phyloP scores from a whole-genome alignment of 2,329 filamentous ascomycete species.

The Dryadomyces quercivorus region DNA sequence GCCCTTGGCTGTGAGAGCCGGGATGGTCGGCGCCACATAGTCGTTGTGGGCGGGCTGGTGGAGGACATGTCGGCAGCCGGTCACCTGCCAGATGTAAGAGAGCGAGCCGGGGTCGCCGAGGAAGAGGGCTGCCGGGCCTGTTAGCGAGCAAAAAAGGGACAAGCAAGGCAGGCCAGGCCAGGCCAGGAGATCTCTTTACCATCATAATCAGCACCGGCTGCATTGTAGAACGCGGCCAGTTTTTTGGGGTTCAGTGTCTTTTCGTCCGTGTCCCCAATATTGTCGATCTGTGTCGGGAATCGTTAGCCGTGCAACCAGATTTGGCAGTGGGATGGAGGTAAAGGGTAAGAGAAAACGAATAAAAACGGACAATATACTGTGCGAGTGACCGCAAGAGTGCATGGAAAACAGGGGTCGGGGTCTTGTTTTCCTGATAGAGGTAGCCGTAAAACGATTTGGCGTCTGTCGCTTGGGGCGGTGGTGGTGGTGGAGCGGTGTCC shows the following conservation, averaged over 20 bases:
- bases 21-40: slow-evolving; percentile 65
- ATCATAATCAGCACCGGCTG: slow-evolving; percentile 66
- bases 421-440: slow-evolving; percentile 56
- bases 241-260: slow-evolving; percentile 51
- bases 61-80: slow-evolving; percentile 81
- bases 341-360: slow-evolving; percentile 18
- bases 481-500: slow-evolving; percentile 6
- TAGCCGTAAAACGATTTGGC: slow-evolving; percentile 45
- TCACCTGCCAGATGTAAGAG: slow-evolving; percentile 83
- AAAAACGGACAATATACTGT: slow-evolving; percentile 52
- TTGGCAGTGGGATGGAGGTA: too few species aligned
- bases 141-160: not conserved
- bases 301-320: slow-evolving; percentile 2
- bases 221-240: slow-evolving; percentile 64
- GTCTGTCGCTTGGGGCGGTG: slow-evolving; percentile 13
- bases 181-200: slow-evolving; percentile 26
- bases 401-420: slow-evolving; percentile 53
- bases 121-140: slow-evolving; percentile 49
- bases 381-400: slow-evolving; percentile 58
- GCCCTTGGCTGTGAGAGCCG: slow-evolving; percentile 69
- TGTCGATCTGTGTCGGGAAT: slow-evolving; percentile 30
- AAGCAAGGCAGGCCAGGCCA: not conserved
- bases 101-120: slow-evolving; percentile 62
- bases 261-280: slow-evolving; percentile 45
- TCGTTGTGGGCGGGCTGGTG: slow-evolving; percentile 66